Evolutionary conservation across 495 filamentous ascomycete genomes (phyloP).

Genomic region (Daldinia caldariorum): DNA sequence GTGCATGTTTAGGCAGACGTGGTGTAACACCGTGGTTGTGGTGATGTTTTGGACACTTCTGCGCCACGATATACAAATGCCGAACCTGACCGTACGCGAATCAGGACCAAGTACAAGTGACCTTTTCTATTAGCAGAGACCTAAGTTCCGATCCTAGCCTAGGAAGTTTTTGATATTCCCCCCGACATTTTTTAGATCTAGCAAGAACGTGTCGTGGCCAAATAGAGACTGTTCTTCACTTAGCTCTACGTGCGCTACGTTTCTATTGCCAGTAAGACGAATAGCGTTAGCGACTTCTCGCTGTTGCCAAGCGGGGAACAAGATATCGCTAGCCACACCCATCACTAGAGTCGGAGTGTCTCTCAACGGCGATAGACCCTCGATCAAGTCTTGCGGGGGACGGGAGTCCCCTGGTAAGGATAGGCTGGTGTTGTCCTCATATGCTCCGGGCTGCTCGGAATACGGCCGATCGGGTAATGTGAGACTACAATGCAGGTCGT

Average conservation of each 20-base stretch:
- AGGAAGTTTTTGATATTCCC: constrained; percentile 83
- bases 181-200: constrained; percentile 92
- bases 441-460: constrained; percentile 69
- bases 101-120: not conserved
- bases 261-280: constrained; percentile 75
- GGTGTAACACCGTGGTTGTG: not conserved
- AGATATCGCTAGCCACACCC: constrained; percentile 93
- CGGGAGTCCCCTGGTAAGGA: constrained; percentile 43
- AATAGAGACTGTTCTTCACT: constrained; percentile 93
- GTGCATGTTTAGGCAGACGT: not conserved
- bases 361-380: constrained; percentile 74
- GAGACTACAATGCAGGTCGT: constrained; percentile 74
- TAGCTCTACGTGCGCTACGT: constrained; percentile 86
- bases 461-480: constrained; percentile 87
- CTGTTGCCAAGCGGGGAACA: constrained; percentile 99
- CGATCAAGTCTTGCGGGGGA: constrained; percentile 80
- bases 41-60: constrained; percentile 1
- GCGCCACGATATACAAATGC: constrained; percentile 13
- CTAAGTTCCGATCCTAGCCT: constrained; percentile 50
- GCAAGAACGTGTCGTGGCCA: constrained; percentile 94
- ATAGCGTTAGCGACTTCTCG: constrained; percentile 90
- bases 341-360: constrained; percentile 85
- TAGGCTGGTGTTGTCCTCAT: constrained; percentile 34
- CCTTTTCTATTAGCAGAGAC: not conserved
- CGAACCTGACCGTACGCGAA: not conserved